Conservation (phyloP, 2,329 filamentous ascomycete genomes). For the Dryadomyces quercivorus region DNA sequence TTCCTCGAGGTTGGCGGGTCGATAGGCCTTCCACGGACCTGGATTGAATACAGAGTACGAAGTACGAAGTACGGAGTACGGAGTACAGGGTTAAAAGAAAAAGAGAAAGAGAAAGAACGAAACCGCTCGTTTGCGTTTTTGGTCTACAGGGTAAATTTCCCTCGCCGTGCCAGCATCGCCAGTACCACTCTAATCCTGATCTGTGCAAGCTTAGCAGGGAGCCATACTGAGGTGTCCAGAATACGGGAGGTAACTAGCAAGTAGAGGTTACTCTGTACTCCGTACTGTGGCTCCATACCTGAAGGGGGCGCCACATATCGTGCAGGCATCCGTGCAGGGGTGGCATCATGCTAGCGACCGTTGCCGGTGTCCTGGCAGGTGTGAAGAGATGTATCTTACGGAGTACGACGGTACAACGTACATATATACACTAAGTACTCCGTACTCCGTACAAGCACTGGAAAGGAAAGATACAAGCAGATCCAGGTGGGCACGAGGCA, state of each 20-base stretch:
- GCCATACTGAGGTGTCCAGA: no score
- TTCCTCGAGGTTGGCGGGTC: background rate
- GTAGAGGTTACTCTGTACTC: no score
- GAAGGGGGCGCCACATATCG: background rate
- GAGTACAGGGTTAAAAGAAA: background rate
- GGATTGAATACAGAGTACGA: background rate
- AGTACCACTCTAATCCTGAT: background rate
- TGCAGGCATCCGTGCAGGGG: background rate
- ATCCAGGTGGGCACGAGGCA: background rate
- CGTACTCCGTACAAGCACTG: background rate
- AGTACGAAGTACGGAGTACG: no score
- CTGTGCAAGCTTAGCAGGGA: background rate
- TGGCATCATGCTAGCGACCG: background rate
- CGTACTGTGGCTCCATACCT: background rate
- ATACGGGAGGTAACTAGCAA: background rate
- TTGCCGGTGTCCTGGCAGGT: background rate
- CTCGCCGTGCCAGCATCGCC: background rate
- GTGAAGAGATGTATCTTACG: background rate
- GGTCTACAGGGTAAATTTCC: background rate
- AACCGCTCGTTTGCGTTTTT: no score
- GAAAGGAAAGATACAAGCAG: background rate
- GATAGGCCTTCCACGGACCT: background rate
- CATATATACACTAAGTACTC: background rate
- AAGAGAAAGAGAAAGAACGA: background rate
- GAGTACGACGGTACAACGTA: background rate